phyloP scores from a whole-genome alignment of 1,284 basidiomycete species.

The Cutaneotrichosporon dermatis region DNA sequence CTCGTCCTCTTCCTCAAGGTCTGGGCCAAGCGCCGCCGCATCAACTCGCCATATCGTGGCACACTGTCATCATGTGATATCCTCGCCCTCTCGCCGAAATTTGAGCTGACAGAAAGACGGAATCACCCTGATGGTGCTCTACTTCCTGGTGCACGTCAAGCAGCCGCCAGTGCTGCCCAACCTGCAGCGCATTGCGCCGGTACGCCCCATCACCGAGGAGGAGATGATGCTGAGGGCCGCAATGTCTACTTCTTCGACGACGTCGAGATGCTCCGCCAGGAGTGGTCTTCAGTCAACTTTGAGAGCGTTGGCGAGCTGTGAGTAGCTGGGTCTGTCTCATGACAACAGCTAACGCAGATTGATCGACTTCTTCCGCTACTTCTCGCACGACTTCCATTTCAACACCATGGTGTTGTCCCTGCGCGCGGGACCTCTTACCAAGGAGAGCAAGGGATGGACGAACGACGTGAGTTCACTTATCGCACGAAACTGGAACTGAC shows the following conservation, averaged over 20 bases:
- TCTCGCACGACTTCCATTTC: conserved; percentile 88
- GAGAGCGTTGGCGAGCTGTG: conserved; percentile 90
- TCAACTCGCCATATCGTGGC: conserved; percentile 95
- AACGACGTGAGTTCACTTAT: conserved; percentile 63
- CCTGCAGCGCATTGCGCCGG: conserved; percentile 79
- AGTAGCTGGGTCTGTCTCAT: conserved; percentile 35
- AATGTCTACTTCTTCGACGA: conserved; percentile 98
- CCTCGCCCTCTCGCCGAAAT: too few relatives aligned
- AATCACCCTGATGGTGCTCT: conserved; percentile 94
- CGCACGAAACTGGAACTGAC: conserved; percentile 48
- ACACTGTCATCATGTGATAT: conserved; percentile 76
- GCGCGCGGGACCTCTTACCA: conserved; percentile 79
- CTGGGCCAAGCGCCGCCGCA: conserved; percentile 96
- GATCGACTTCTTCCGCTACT: conserved; percentile 97
- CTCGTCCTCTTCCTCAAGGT: conserved; percentile 97
- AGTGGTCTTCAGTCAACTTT: conserved; percentile 89
- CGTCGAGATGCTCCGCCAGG: conserved; percentile 76
- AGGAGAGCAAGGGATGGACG: conserved; percentile 89
- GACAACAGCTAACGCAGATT: conserved; percentile 54
- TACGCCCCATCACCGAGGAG: conserved; percentile 78
- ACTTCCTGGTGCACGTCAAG: conserved; percentile 95
- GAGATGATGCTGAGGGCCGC: conserved; percentile 80
- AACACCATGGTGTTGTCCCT: conserved; percentile 88
- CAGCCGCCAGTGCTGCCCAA: conserved; percentile 89
- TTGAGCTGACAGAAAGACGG: conserved; percentile 56